Evolutionary conservation across 805 yeast genomes (phyloP).

Genomic region (Metschnikowia rubicola): DNA sequence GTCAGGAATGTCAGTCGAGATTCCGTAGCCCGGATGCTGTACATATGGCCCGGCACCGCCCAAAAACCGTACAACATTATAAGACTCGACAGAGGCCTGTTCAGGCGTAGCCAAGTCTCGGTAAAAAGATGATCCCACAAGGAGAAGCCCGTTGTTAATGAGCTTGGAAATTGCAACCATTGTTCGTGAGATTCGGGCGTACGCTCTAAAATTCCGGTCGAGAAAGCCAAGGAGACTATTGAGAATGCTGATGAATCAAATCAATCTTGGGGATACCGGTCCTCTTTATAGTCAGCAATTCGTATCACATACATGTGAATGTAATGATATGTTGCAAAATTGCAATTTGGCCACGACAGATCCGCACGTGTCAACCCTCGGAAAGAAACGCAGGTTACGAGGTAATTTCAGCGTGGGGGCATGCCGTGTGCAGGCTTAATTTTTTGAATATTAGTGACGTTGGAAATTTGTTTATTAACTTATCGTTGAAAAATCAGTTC

Average conservation of each 20-base stretch:
- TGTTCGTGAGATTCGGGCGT: neutral
- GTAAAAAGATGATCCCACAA: slow-evolving; percentile 25
- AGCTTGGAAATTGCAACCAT: slow-evolving; percentile 30
- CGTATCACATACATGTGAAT: no score
- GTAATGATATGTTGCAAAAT: neutral
- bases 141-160: slow-evolving; percentile 28
- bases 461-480: no score
- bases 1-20: slow-evolving; percentile 46
- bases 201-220: neutral
- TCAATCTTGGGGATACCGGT: no score
- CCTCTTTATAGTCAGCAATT: no score
- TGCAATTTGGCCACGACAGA: neutral
- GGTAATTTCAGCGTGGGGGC: neutral
- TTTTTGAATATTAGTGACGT: no score
- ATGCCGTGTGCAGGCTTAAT: no score
- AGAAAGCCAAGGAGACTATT: no score
- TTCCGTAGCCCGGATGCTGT: slow-evolving; percentile 50
- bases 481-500: no score
- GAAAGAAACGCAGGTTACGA: neutral
- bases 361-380: slow-evolving; percentile 4
- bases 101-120: slow-evolving; percentile 37
- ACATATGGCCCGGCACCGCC: slow-evolving; percentile 60
- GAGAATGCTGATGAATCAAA: no score
- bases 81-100: slow-evolving; percentile 41
- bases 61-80: slow-evolving; percentile 46